Conservation (phyloP, 192 early-diverging fungal species). For the Linderina pennispora region DNA sequence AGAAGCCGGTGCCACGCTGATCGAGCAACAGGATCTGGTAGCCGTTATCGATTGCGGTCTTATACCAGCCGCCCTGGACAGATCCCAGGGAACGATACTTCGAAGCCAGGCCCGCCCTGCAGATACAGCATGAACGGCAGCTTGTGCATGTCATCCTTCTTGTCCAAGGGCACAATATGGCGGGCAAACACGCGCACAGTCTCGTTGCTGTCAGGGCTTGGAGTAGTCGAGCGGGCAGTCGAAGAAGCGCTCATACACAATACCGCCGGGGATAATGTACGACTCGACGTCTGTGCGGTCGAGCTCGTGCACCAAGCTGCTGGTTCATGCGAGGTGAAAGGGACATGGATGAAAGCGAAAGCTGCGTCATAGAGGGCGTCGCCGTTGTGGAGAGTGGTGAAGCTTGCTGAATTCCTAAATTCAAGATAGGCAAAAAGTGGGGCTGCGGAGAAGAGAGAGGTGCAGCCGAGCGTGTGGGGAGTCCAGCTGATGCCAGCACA, state of each 20-base stretch:
- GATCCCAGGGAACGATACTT: conserved; percentile 43
- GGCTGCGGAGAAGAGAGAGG: too few species aligned
- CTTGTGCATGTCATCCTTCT: conserved; percentile 40
- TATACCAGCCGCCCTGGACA: conserved; percentile 47
- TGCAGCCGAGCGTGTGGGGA: too few species aligned
- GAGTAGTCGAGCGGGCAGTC: conserved; percentile 50
- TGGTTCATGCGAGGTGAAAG: too few species aligned
- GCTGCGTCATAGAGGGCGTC: background rate
- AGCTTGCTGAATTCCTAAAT: background rate
- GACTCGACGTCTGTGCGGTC: conserved; percentile 47
- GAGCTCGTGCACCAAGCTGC: conserved; percentile 34
- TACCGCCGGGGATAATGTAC: conserved; percentile 49
- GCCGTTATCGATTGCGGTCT: conserved; percentile 51
- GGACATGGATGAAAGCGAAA: too few species aligned
- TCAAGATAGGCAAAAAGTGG: too few species aligned
- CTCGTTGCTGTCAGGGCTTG: conserved; percentile 9
- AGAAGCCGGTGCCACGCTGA: conserved; percentile 64
- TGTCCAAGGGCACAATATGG: conserved; percentile 51
- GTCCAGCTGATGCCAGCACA: too few species aligned
- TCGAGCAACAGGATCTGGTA: conserved; percentile 64
- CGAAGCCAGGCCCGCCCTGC: conserved; percentile 58
- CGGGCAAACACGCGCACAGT: conserved; percentile 48
- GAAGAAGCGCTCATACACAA: conserved; percentile 55
- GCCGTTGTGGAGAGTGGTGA: too few species aligned
- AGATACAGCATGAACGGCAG: conserved; percentile 54